These are phyloP conservation scores for Trametes pubescens DNA, from an alignment of 1,284 basidiomycete genomes.

Conservation along the genomic window DNA sequence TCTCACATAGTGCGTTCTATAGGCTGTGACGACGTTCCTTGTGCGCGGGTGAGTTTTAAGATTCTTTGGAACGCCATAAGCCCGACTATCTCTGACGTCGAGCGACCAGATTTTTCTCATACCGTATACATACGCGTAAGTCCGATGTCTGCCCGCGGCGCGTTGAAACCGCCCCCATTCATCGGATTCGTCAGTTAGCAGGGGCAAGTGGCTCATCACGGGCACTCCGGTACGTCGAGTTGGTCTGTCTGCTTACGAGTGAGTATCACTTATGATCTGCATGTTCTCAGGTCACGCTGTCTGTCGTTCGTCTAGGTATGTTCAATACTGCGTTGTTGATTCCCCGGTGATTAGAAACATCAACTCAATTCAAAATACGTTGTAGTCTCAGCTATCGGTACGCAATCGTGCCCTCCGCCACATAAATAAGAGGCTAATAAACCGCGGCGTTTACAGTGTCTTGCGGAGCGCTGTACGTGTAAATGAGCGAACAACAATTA, in stretches of 20 bases:
- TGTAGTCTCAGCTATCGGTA: background rate
- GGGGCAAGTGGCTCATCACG: slow-evolving; percentile 20
- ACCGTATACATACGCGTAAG: slow-evolving; percentile 25
- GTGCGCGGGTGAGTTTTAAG: background rate
- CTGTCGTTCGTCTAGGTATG: slow-evolving; percentile 1
- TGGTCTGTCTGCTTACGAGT: too few relatives aligned
- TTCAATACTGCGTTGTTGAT: background rate
- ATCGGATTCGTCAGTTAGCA: slow-evolving; percentile 16
- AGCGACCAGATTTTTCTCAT: slow-evolving; percentile 23
- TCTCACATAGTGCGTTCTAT: background rate
- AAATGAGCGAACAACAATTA: background rate
- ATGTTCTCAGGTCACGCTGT: background rate
- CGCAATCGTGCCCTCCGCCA: background rate
- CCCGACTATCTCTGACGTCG: background rate
- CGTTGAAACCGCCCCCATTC: background rate
- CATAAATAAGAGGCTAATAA: background rate
- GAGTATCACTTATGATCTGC: background rate
- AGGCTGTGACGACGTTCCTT: slow-evolving; percentile 2
- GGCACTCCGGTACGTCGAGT: slow-evolving; percentile 13
- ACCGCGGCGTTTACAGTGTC: background rate
- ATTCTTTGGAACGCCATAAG: background rate
- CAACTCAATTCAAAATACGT: background rate
- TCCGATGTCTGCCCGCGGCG: too few relatives aligned
- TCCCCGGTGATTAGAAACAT: too few relatives aligned
- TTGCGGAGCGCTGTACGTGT: background rate